These are phyloP conservation scores for Xylaria telfairii DNA, from an alignment of 495 filamentous ascomycete genomes.

Conservation along the genomic window DNA sequence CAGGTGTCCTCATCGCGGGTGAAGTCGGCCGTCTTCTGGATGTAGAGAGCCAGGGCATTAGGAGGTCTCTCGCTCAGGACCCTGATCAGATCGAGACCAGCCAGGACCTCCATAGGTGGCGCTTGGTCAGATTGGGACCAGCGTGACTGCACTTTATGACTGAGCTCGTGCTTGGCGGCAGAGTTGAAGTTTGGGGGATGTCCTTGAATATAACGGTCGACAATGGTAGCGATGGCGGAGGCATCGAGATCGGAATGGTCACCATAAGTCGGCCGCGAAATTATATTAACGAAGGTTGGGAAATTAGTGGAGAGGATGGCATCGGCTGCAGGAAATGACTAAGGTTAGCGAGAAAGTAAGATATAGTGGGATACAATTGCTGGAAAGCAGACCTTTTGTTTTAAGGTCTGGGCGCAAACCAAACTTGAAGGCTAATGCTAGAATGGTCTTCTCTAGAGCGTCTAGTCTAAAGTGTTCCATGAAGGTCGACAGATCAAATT, in stretches of 20 bases:
- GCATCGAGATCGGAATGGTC: slow-evolving; percentile 67
- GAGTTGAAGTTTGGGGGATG: slow-evolving; percentile 83
- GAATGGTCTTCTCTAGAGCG: slow-evolving; percentile 81
- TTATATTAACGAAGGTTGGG: slow-evolving; percentile 72
- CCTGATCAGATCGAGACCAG: slow-evolving; percentile 75
- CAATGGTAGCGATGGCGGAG: slow-evolving; percentile 72
- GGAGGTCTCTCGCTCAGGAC: slow-evolving; percentile 65
- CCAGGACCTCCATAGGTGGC: slow-evolving; percentile 73
- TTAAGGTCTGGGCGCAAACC: slow-evolving; percentile 79
- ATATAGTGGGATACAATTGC: slow-evolving; percentile 16
- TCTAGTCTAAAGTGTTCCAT: slow-evolving; percentile 93
- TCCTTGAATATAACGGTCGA: slow-evolving; percentile 82
- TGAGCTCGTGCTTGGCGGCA: slow-evolving; percentile 70
- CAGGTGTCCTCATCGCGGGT: slow-evolving; percentile 58
- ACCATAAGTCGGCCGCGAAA: slow-evolving; percentile 62
- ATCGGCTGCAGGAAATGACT: slow-evolving; percentile 65
- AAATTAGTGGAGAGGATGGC: slow-evolving; percentile 78
- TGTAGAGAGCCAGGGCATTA: slow-evolving; percentile 73
- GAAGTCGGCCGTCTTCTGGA: slow-evolving; percentile 70
- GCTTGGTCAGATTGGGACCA: slow-evolving; percentile 64
- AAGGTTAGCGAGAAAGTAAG: slow-evolving; percentile 30
- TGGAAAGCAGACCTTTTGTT: slow-evolving; percentile 72
- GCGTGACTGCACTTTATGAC: slow-evolving; percentile 68
- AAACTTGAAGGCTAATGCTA: slow-evolving; percentile 87
- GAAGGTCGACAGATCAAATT: slow-evolving; percentile 92